These are phyloP conservation scores for Agaricus subrufescens DNA, from an alignment of 768 basidiomycete genomes.

Conservation along the genomic window DNA sequence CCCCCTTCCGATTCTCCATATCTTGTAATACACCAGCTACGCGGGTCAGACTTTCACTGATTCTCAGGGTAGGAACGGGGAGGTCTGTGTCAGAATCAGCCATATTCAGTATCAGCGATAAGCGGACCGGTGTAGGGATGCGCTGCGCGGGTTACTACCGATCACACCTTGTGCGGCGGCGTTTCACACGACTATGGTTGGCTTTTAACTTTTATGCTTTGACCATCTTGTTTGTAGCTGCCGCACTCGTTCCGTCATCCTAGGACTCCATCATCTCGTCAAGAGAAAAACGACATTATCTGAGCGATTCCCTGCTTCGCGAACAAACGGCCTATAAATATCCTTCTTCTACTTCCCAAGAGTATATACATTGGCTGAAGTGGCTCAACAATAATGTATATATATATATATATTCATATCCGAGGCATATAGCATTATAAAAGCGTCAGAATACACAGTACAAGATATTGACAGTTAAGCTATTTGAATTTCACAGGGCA, in stretches of 20 bases:
- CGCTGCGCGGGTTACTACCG: not conserved
- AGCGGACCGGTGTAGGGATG: too few relatives aligned
- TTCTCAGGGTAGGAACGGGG: constrained; percentile 22
- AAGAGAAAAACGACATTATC: too few relatives aligned
- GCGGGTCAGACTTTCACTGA: constrained; percentile 42
- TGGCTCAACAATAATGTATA: not conserved
- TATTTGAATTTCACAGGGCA: constrained; percentile 12
- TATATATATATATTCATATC: not conserved
- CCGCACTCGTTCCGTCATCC: too few relatives aligned
- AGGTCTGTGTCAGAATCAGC: constrained; percentile 19
- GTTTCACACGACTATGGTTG: too few relatives aligned
- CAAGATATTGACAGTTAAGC: constrained; percentile 13
- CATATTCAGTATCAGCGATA: constrained; percentile 15
- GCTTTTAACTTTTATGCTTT: too few relatives aligned
- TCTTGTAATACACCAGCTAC: constrained; percentile 49
- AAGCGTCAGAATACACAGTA: constrained; percentile 19
- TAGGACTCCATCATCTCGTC: too few relatives aligned
- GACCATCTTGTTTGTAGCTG: too few relatives aligned
- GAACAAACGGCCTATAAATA: too few relatives aligned
- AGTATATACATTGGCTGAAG: too few relatives aligned
- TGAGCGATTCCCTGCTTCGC: too few relatives aligned
- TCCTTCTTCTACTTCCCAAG: too few relatives aligned
- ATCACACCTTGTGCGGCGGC: not conserved
- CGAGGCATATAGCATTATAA: constrained; percentile 1
- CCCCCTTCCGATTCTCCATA: constrained; percentile 33